Evolutionary conservation across 306 rosid genomes (phyloP), one percentile per base, ranked within the genome.

Genomic region (Dicorynia guianensis): DNA sequence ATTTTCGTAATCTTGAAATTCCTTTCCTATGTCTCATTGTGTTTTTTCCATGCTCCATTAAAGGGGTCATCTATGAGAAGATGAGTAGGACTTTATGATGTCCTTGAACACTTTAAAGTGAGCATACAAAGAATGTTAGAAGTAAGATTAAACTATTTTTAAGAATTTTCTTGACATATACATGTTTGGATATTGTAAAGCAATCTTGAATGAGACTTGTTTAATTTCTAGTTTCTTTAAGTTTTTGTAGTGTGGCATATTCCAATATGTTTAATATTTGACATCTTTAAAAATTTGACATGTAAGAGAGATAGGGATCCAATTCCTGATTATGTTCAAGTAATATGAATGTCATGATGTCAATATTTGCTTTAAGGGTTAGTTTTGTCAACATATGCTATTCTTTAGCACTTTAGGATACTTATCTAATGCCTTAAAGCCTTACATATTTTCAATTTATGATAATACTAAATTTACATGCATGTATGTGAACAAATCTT

Each of bases 71-170:
- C 18, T 59, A 20, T 14, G 56, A 53, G 63, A 36, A 44, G 56
- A 59, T 77, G 64, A 25, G 64, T 19, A 5, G 50, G 63, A 15
- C 52, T 50, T 48, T 17, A 38, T 50, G 52, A 49, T 13, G 55
- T 34, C 40, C 25, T 50, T 40, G 38, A 73, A 48, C 11, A 50
- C 15, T 61, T 73, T 35, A 33, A 60, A 11, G 34, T 46, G 54
- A 69, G 44, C 40, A 13, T 76, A 33, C 19, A 69, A 72, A 13
- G 11, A 38, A 42, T 14, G 36, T 14, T 38, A 53, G 56, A 67
- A n/a, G 62, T 43, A 20, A 11, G 63, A 50, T 11, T 68, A 36
- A 56, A 38, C 69, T 12, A 9, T 38, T 49, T n/a, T 49, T 3
- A 49, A 49, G 18, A 49, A 7, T 49, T 44, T 10, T 44, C 12